phyloP scores from a whole-genome alignment of 257 asterid genomes.

The Voacanga thouarsii region DNA sequence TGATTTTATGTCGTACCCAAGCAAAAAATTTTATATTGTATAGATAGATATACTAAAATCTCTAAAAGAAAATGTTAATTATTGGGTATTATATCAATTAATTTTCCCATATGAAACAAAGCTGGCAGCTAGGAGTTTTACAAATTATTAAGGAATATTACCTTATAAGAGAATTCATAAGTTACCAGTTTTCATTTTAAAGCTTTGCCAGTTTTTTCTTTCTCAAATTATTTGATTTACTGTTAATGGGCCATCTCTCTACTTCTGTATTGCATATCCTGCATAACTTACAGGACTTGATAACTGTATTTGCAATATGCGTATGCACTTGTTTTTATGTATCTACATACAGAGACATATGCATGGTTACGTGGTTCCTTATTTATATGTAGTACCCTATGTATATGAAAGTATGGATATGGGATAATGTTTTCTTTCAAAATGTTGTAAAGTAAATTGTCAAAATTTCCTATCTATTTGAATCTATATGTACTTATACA shows the following conservation, averaged over 20 bases:
- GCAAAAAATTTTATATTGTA: no score
- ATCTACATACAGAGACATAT: not conserved
- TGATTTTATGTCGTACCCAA: no score
- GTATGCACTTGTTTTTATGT: not conserved
- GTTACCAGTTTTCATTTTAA: not conserved
- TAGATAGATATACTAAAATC: not conserved
- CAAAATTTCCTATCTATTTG: not conserved
- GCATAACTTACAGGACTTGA: not conserved
- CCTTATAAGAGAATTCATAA: not conserved
- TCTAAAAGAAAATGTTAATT: no score
- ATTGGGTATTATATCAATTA: not conserved
- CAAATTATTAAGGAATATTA: not conserved
- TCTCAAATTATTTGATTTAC: not conserved
- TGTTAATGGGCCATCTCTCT: not conserved
- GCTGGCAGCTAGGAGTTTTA: not conserved
- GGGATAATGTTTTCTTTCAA: not conserved
- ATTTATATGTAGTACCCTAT: not conserved
- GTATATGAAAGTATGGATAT: not conserved
- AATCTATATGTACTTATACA: not conserved
- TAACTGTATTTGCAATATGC: not conserved
- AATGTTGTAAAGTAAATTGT: not conserved
- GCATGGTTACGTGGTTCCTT: not conserved
- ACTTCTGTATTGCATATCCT: no score
- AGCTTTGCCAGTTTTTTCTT: not conserved
- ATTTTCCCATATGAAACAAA: not conserved